Base-by-base conservation (phyloP, 2,329 filamentous ascomycete species). In the Phialemoniopsis sp. region DNA sequence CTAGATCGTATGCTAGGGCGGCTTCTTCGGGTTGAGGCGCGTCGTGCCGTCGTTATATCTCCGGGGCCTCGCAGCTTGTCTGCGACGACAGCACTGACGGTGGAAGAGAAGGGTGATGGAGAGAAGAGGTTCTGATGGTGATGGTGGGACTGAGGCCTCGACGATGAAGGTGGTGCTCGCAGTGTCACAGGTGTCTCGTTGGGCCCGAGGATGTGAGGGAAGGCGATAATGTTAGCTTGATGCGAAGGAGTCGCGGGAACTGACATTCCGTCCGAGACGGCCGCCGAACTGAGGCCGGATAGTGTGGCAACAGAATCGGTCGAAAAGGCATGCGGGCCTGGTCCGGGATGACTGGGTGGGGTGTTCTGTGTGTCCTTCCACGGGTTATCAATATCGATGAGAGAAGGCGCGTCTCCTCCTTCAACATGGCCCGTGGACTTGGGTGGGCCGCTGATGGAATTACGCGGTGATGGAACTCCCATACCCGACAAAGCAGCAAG, bases 51-150 rank as follows among this genome's bases (percentile, higher is more conserved):
- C 65, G 13, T 69, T 61, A 26, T 68, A 65, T 10, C 71, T 62
- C 32, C 32, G 6, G 32, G 12, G 13, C 32, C 32, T 3, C 77
- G 61, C 21, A 79, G 63, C 10, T 68, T 73, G 46, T 80, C 76
- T 32, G 75, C 72, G 32, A 81, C 72, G 1, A 77, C 74, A 0
- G 73, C 73, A 14, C 67, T 76, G 29, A 81, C 72, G 2, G 77
- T 79, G 0, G 76, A 78, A 2, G 76, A 78, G 28, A 80, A 64
- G 1, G 77, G 77, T 1, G 76, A 80, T 10, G 77, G 76, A 3
- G 76, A 80, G 44, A 79, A 76, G 29, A 80, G 68, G 3, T 70
- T 66, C 26, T 68, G 69, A 19, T 67, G 59, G 44, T 59, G 66
- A 36, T 66, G 61, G 18, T 64, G 61, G 34, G 57, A 59, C 32